Conservation (phyloP, 2,329 filamentous ascomycete genomes). For the Lanzia echinophila region DNA sequence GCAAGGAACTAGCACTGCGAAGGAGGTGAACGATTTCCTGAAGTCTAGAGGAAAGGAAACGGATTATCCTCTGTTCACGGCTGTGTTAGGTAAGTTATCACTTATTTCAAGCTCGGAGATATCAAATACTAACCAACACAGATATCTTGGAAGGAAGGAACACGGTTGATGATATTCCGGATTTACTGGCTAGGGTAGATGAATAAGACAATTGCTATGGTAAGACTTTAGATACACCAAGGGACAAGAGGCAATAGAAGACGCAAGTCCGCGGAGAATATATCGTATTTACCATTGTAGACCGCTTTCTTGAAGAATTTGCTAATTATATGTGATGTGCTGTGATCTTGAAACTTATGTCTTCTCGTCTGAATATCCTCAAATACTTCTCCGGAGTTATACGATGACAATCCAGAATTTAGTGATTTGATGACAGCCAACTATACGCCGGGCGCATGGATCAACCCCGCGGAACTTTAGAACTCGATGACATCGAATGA, state of each 20-base stretch:
- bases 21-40: conserved; percentile 86
- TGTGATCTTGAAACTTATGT: background rate
- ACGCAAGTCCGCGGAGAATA: conserved; percentile 6
- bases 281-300: background rate
- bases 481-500: no score
- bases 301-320: background rate
- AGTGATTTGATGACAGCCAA: background rate
- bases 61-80: conserved; percentile 89
- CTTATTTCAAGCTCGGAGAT: background rate
- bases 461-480: background rate
- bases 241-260: conserved; percentile 1
- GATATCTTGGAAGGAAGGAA: conserved; percentile 70
- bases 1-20: conserved; percentile 86
- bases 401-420: background rate
- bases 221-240: background rate
- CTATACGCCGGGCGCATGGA: background rate
- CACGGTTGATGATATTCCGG: conserved; percentile 72
- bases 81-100: conserved; percentile 51
- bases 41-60: conserved; percentile 69
- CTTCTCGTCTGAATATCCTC: no score
- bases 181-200: conserved; percentile 36
- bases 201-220: conserved; percentile 9
- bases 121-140: conserved; percentile 19
- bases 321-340: no score
- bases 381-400: no score